These are phyloP conservation scores for Ganoderma meredithae DNA, from an alignment of 1,284 basidiomycete species.

Conservation along the genomic window DNA sequence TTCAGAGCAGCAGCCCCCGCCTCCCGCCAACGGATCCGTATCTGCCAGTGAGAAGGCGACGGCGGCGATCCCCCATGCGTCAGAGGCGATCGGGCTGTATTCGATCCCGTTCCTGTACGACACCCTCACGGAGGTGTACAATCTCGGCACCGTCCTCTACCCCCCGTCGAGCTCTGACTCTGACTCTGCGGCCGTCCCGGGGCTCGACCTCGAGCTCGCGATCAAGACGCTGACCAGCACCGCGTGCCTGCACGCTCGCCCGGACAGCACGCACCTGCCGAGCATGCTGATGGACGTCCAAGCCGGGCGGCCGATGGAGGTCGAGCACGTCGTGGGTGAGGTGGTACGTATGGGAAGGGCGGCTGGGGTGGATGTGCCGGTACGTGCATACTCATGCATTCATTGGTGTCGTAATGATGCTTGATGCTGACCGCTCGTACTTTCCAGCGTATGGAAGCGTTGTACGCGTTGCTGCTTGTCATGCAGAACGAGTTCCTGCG, in stretches of 20 bases:
- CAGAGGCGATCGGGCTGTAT: slow-evolving; percentile 48
- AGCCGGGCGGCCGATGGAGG: slow-evolving; percentile 63
- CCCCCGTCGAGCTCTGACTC: slow-evolving; percentile 52
- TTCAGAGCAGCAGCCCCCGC: neutral
- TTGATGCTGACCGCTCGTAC: neutral
- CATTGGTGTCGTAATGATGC: neutral
- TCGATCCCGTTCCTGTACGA: slow-evolving; percentile 56
- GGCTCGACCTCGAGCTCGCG: slow-evolving; percentile 51
- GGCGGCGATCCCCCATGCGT: slow-evolving; percentile 49
- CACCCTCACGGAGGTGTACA: slow-evolving; percentile 55
- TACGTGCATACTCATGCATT: slow-evolving; percentile 45
- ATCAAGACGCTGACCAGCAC: slow-evolving; percentile 51
- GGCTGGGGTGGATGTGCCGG: slow-evolving; percentile 57
- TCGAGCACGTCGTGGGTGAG: slow-evolving; percentile 71
- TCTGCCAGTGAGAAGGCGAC: slow-evolving; percentile 17
- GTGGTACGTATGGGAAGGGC: slow-evolving; percentile 61
- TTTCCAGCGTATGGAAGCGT: slow-evolving; percentile 54
- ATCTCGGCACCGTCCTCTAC: slow-evolving; percentile 57
- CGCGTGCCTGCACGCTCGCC: slow-evolving; percentile 45
- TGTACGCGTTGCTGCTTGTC: slow-evolving; percentile 59
- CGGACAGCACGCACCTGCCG: slow-evolving; percentile 56
- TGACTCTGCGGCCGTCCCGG: slow-evolving; percentile 24
- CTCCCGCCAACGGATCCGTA: neutral
- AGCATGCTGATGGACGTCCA: slow-evolving; percentile 71
- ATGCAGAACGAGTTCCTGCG: slow-evolving; percentile 57